phyloP scores from a whole-genome alignment of 805 yeast species.

The Candida ovalis region DNA sequence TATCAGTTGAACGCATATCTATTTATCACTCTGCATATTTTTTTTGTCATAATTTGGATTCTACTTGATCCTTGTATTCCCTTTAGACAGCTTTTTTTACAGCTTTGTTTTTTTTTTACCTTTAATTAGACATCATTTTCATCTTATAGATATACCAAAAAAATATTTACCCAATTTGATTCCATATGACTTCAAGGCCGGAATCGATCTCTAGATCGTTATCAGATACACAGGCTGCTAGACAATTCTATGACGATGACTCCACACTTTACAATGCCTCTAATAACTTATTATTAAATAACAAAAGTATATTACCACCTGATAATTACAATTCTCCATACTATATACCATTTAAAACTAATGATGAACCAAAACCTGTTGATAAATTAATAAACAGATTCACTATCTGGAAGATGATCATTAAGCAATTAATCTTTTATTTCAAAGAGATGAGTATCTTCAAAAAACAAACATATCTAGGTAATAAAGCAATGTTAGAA shows the following conservation, averaged over 20 bases:
- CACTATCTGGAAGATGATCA: conserved; percentile 53
- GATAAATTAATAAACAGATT: conserved; percentile 52
- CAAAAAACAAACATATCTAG: conserved; percentile 43
- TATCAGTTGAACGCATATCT: too few relatives aligned
- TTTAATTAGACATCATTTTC: too few relatives aligned
- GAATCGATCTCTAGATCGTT: background rate
- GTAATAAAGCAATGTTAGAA: conserved; percentile 48
- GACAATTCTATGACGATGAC: conserved; percentile 7
- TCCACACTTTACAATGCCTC: conserved; percentile 8
- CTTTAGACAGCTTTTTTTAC: too few relatives aligned
- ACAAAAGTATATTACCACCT: conserved; percentile 29
- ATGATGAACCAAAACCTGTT: conserved; percentile 36
- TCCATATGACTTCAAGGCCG: background rate
- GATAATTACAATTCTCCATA: conserved; percentile 33
- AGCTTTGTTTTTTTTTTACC: too few relatives aligned
- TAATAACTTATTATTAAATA: conserved; percentile 12
- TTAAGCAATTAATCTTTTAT: conserved; percentile 50
- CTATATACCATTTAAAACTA: conserved; percentile 29
- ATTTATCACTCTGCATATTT: too few relatives aligned
- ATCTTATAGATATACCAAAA: too few relatives aligned
- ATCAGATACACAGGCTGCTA: background rate
- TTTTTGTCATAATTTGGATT: too few relatives aligned
- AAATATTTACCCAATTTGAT: too few relatives aligned
- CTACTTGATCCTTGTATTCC: too few relatives aligned
- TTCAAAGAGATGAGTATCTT: conserved; percentile 48